Percentiles rank a stretch among this genome's conserved stretches.
Conservation (phyloP, 2,329 filamentous ascomycete species). For the Aspergillus proliferans region DNA sequence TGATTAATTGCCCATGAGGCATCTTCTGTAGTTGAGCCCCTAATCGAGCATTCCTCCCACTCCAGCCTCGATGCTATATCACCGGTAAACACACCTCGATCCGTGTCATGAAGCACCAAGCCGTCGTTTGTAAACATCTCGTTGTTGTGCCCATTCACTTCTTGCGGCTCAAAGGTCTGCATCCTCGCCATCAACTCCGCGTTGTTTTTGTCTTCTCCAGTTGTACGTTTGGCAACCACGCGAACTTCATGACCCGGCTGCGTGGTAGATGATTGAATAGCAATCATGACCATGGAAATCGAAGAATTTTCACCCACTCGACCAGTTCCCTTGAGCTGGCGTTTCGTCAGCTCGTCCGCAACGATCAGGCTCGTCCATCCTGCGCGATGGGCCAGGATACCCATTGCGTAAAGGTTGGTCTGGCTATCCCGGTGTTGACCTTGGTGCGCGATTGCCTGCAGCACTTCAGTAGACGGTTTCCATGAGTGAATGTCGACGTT, state of each 20-base stretch:
- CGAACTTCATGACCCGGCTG: not conserved
- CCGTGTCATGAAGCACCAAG: not conserved
- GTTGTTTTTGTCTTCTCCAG: not conserved
- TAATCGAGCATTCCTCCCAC: not conserved
- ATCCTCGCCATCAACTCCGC: not conserved
- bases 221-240: not conserved
- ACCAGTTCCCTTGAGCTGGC: not conserved
- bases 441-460: too few relatives aligned
- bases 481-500: too few relatives aligned
- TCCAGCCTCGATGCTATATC: not conserved
- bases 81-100: not conserved
- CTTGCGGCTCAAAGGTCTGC: not conserved
- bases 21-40: not conserved
- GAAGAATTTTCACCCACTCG: not conserved
- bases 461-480: too few relatives aligned
- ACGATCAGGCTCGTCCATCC: constrained; percentile 1
- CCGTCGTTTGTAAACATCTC: not conserved
- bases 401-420: too few relatives aligned
- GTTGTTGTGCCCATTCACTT: not conserved
- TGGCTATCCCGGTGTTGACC: too few relatives aligned
- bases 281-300: not conserved
- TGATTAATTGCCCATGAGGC: not conserved
- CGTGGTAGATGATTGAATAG: not conserved
- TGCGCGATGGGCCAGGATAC: constrained; percentile 1
- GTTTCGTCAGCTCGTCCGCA: constrained; percentile 1